Evolutionary conservation across 2,329 filamentous ascomycete genomes (phyloP), one percentile per base, ranked within the genome.

Genomic region (Xylaria sp.): DNA sequence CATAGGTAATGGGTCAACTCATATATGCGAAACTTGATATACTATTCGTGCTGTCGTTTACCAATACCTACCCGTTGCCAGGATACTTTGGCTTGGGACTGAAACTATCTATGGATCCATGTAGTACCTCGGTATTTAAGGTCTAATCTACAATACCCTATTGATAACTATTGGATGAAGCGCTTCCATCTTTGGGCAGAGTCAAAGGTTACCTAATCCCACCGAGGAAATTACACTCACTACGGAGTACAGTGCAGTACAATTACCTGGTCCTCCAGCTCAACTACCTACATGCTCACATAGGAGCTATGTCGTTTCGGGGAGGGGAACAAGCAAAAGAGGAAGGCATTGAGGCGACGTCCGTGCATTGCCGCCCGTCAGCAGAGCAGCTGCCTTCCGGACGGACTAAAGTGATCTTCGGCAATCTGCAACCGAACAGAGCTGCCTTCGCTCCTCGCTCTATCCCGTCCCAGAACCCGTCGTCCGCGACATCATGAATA

Each of bases 311-410:
- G 10, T 43, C 41, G 0, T 57, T 57, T 62, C 18, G 34, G 64
- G 52, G 20, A 34, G 15, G 43, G 30, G 43, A 36, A 20, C 50
- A 43, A 34, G 64, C 52, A 52, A 66, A 57, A 62, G 50, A 55
- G 59, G 52, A 63, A 63, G 62, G 53, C 60, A 57, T 45, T 32
- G 20, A 36, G 20, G 39, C 45, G 52, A 52, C 48, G 58, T 6
- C 45, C 32, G 60, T 46, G 46, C 45, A 67, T 60, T 36, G 30
- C 36, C 36, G 53, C 34, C 53, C 30, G 65, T 67, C 65, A 60
- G 55, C 60, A n/a, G 43, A n/a, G n/a, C n/a, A 18, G 12, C 30
- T n/a, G 43, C 46, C 46, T 60, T 53, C 25, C 28, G 56, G 45
- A 36, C 25, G 46, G 32, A 39, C 18, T 43, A 46, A n/a, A 65